Conservation (phyloP, 768 basidiomycete species). For the Boletus bicolor region DNA sequence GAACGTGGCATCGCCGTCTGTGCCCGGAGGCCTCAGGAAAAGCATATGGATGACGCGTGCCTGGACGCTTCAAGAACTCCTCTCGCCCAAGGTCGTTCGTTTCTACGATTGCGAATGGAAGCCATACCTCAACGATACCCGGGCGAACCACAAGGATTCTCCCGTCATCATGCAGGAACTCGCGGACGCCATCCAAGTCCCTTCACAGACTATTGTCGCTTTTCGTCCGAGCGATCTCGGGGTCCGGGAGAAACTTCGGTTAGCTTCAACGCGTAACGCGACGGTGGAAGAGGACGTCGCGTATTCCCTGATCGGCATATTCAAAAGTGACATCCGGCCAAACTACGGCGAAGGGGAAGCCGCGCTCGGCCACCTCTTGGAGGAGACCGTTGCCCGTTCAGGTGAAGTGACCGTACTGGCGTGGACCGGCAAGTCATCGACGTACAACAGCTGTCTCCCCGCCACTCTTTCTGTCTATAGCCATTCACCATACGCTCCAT, state of each 20-base stretch:
- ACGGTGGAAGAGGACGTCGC: slow-evolving; percentile 8
- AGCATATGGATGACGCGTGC: slow-evolving; percentile 10
- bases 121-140: slow-evolving; percentile 2
- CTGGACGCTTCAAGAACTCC: slow-evolving; percentile 14
- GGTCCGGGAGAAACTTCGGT: slow-evolving; percentile 7
- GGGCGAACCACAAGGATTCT: slow-evolving; percentile 11
- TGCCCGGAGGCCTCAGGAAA: not conserved
- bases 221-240: slow-evolving; percentile 2
- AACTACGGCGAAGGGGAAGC: slow-evolving; percentile 1
- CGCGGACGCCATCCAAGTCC: slow-evolving; percentile 3
- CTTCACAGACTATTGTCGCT: not conserved
- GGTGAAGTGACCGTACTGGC: slow-evolving; percentile 6
- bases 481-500: not conserved
- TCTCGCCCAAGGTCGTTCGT: slow-evolving; percentile 9
- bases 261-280: slow-evolving; percentile 5
- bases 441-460: slow-evolving; percentile 11
- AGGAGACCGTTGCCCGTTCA: slow-evolving; percentile 1
- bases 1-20: not conserved
- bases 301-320: slow-evolving; percentile 11
- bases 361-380: slow-evolving; percentile 6
- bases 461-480: not conserved
- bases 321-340: slow-evolving; percentile 7
- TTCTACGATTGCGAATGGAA: slow-evolving; percentile 12
- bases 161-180: slow-evolving; percentile 7
- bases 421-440: slow-evolving; percentile 5